A percentile compares a stretch with the other conserved stretches of the same genome.
Evolutionary conservation across 225 moss, liverwort and hornwort species (phyloP).

Genomic region (Physcomitrellopsis africana): DNA sequence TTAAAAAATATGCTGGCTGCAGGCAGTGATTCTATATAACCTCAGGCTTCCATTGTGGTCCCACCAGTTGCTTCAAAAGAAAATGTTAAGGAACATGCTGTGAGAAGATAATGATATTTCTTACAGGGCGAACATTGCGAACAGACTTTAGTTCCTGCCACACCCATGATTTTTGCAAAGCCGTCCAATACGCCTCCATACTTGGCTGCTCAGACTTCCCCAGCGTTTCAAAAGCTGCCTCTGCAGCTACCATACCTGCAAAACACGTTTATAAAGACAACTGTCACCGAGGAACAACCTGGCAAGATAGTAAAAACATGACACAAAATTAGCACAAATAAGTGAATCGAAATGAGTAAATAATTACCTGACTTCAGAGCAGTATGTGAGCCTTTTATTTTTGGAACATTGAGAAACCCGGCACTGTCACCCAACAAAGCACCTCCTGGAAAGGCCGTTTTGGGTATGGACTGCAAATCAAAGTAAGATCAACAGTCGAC

Average conservation of each 20-base stretch:
- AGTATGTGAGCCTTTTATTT: constrained; percentile 86
- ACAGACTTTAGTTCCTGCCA: constrained; percentile 76
- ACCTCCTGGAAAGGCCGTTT: constrained; percentile 82
- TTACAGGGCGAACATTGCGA: constrained; percentile 84
- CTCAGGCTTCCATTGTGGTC: constrained; percentile 11
- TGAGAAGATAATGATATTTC: constrained; percentile 4
- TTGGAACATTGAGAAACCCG: constrained; percentile 87
- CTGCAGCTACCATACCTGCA: constrained; percentile 87
- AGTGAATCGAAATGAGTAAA: not conserved
- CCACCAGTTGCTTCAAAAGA: constrained; percentile 8
- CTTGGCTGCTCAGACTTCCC: constrained; percentile 52
- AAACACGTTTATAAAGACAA: constrained; percentile 20
- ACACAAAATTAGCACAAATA: not conserved
- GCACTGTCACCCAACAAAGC: constrained; percentile 83
- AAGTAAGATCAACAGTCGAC: not conserved
- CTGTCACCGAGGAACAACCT: not conserved
- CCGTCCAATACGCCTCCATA: constrained; percentile 78
- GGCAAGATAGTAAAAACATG: not conserved
- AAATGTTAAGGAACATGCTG: constrained; percentile 11
- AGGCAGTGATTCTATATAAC: not conserved
- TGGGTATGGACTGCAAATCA: constrained; percentile 77
- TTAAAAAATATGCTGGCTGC: not conserved
- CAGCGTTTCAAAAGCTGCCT: constrained; percentile 79
- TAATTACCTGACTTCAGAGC: constrained; percentile 78
- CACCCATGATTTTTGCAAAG: constrained; percentile 79